Conservation (phyloP, 768 basidiomycete genomes). For the Tricholoma bakamatsutake region DNA sequence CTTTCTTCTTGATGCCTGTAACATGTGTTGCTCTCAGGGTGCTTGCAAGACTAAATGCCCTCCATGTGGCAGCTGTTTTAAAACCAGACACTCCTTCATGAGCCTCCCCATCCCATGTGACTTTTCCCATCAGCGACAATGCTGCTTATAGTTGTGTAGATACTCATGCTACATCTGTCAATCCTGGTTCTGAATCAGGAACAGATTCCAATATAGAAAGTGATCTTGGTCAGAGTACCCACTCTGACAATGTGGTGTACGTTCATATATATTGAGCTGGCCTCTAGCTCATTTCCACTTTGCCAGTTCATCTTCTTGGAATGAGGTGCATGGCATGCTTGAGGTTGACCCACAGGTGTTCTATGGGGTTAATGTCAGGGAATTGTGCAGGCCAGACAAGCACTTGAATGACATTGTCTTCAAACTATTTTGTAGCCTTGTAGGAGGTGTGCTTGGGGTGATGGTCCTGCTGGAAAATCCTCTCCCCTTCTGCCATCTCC, state of each 20-base stretch:
- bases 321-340: too few species aligned
- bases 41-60: not conserved
- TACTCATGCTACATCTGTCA: not conserved
- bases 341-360: too few species aligned
- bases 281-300: not conserved
- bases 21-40: not conserved
- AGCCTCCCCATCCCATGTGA: not conserved
- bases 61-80: not conserved
- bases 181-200: not conserved
- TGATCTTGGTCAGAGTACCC: not conserved
- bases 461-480: too few species aligned
- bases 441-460: too few species aligned
- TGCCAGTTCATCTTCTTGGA: not conserved
- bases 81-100: not conserved
- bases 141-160: not conserved
- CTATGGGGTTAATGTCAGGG: too few species aligned
- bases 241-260: not conserved
- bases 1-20: not conserved
- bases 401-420: too few species aligned
- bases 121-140: not conserved
- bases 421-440: too few species aligned
- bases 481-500: too few species aligned
- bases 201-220: not conserved
- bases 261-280: not conserved
- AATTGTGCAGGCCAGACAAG: too few species aligned